Percentiles rank a stretch among this genome's conserved stretches.
These are phyloP conservation scores for Amoebophrya sp. DNA, from an alignment of 169 alveolate species.

Conservation along the genomic window DNA sequence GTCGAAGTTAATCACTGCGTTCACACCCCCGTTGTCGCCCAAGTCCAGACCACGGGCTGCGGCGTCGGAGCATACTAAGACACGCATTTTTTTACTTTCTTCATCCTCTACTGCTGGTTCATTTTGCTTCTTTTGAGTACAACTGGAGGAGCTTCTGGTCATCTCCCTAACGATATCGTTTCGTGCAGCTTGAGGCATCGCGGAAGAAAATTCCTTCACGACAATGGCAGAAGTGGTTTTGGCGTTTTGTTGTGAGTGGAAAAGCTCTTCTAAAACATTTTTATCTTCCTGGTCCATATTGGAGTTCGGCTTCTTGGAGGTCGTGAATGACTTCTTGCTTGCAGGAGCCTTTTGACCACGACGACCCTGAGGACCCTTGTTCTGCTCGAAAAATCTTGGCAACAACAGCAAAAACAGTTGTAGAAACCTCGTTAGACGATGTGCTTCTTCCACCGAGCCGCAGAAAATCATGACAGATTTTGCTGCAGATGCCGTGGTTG, in stretches of 20 bases:
- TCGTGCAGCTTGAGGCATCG: background rate
- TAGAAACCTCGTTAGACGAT: background rate
- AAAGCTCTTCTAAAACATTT: background rate
- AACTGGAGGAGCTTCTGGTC: background rate
- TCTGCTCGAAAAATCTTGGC: background rate
- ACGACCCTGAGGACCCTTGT: no score
- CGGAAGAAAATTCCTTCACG: background rate
- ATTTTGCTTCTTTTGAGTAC: background rate
- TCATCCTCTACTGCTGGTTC: background rate
- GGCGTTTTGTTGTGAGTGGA: background rate
- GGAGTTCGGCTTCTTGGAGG: background rate
- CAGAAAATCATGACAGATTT: background rate
- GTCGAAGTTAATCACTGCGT: conserved; percentile 90
- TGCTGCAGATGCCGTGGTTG: background rate
- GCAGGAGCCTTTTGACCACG: background rate
- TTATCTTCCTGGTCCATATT: background rate
- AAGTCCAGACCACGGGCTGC: conserved; percentile 96
- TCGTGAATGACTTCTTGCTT: background rate
- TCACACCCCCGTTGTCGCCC: conserved; percentile 89
- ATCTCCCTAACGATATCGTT: background rate
- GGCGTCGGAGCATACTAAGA: conserved; percentile 68
- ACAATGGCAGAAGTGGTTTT: background rate
- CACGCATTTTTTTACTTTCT: background rate
- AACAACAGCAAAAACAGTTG: background rate
- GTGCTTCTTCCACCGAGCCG: background rate